Conservation (phyloP, 2,329 filamentous ascomycete genomes). For the Hymenoscyphus linearis region DNA sequence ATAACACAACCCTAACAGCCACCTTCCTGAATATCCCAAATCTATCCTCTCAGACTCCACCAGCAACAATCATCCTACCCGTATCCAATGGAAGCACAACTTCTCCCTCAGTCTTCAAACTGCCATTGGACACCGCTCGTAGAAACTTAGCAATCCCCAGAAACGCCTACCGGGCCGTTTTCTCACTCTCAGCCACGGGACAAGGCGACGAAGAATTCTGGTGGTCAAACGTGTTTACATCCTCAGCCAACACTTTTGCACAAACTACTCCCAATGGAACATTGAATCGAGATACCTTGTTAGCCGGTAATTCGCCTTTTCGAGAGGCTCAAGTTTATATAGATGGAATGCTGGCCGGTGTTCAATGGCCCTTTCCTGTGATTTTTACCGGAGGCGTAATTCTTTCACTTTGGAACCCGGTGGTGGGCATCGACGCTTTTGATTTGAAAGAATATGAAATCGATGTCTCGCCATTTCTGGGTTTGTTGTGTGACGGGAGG, state of each 20-base stretch:
- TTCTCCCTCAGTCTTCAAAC: slow-evolving; percentile 56
- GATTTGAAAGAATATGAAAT: slow-evolving; percentile 76
- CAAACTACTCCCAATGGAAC: slow-evolving; percentile 21
- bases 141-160: slow-evolving; percentile 53
- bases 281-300: neutral
- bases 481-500: slow-evolving; percentile 59
- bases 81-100: slow-evolving; percentile 46
- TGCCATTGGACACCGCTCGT: slow-evolving; percentile 56
- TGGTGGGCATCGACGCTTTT: slow-evolving; percentile 74
- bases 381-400: slow-evolving; percentile 79
- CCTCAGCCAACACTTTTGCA: slow-evolving; percentile 52
- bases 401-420: slow-evolving; percentile 69
- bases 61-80: slow-evolving; percentile 62
- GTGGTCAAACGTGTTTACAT: slow-evolving; percentile 69
- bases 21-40: slow-evolving; percentile 54
- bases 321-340: slow-evolving; percentile 73
- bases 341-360: slow-evolving; percentile 65
- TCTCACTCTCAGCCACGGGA: slow-evolving; percentile 69
- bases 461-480: slow-evolving; percentile 73
- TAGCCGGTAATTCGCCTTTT: slow-evolving; percentile 50
- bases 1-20: slow-evolving; percentile 67
- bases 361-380: slow-evolving; percentile 78
- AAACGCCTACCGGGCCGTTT: slow-evolving; percentile 61
- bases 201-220: slow-evolving; percentile 75
- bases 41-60: slow-evolving; percentile 28